These are phyloP conservation scores for Debaryomyces nepalensis DNA, from an alignment of 1,139 yeast genomes.

Conservation along the genomic window DNA sequence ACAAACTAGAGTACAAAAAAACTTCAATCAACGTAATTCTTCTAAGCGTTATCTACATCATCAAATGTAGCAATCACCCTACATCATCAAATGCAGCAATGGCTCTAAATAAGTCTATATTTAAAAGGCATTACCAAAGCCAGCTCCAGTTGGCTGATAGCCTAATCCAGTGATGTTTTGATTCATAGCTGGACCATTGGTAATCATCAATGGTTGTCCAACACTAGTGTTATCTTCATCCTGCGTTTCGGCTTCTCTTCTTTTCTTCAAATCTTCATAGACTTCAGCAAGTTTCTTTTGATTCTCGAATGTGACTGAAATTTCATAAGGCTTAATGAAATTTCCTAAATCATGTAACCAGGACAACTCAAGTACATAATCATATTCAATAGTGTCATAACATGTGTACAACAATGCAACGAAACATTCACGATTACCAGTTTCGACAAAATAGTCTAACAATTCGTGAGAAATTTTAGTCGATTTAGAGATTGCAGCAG, in stretches of 20 bases:
- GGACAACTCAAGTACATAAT: conserved; percentile 83
- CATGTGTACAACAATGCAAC: conserved; percentile 88
- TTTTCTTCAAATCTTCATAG: conserved; percentile 69
- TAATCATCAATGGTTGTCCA: conserved; percentile 67
- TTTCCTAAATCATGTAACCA: conserved; percentile 85
- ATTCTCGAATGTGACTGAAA: conserved; percentile 81
- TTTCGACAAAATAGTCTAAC: conserved; percentile 90
- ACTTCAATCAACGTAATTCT: neutral
- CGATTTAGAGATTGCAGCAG: conserved; percentile 84
- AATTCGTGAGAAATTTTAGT: conserved; percentile 86
- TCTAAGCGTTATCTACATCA: neutral
- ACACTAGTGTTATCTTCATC: conserved; percentile 50
- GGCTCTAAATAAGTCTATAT: conserved; percentile 8
- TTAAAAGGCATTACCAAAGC: conserved; percentile 62
- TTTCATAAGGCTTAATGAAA: conserved; percentile 89
- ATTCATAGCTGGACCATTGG: conserved; percentile 55
- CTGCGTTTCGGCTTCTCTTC: conserved; percentile 64
- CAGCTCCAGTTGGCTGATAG: conserved; percentile 68
- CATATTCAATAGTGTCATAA: conserved; percentile 78
- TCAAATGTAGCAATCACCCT: conserved; percentile 6
- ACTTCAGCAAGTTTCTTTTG: conserved; percentile 67
- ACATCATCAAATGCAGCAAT: conserved; percentile 4
- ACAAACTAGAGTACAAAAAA: conserved; percentile 8
- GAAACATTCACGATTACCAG: conserved; percentile 95
- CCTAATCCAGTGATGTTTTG: conserved; percentile 45